Conservation (phyloP, 2,329 filamentous ascomycete genomes). For the Bipolaris oryzae region DNA sequence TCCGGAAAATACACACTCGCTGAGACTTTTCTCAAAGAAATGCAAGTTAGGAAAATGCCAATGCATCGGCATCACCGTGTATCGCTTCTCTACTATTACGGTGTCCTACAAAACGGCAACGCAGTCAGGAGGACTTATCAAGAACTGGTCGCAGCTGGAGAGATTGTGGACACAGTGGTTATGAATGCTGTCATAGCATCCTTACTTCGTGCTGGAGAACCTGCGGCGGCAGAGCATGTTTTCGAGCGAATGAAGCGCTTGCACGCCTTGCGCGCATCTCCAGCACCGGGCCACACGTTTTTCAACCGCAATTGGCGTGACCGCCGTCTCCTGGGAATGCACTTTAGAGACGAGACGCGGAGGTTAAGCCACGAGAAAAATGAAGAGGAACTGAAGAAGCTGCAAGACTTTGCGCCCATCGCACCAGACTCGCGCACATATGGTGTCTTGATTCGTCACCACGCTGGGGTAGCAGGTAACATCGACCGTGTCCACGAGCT, state of each 20-base stretch:
- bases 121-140: constrained; percentile 78
- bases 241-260: constrained; percentile 82
- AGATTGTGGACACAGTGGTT: constrained; percentile 85
- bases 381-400: constrained; percentile 60
- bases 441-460: constrained; percentile 77
- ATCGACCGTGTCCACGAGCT: constrained; percentile 72
- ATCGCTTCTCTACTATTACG: constrained; percentile 82
- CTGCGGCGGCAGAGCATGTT: constrained; percentile 75
- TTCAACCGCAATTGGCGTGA: constrained; percentile 51
- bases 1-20: constrained; percentile 82
- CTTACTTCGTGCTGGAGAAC: constrained; percentile 77
- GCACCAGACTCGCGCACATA: constrained; percentile 80
- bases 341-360: constrained; percentile 55
- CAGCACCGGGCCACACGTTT: constrained; percentile 35
- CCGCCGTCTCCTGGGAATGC: constrained; percentile 52
- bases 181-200: constrained; percentile 86
- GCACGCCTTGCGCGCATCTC: constrained; percentile 49
- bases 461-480: constrained; percentile 71
- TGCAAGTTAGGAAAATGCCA: constrained; percentile 69
- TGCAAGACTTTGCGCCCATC: constrained; percentile 71
- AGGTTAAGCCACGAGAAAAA: constrained; percentile 52
- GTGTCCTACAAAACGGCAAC: constrained; percentile 73
- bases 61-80: constrained; percentile 83
- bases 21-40: constrained; percentile 83
- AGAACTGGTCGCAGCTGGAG: constrained; percentile 80